These are phyloP conservation scores for Dalbergia oliveri DNA, from an alignment of 306 rosid species.

Conservation along the genomic window DNA sequence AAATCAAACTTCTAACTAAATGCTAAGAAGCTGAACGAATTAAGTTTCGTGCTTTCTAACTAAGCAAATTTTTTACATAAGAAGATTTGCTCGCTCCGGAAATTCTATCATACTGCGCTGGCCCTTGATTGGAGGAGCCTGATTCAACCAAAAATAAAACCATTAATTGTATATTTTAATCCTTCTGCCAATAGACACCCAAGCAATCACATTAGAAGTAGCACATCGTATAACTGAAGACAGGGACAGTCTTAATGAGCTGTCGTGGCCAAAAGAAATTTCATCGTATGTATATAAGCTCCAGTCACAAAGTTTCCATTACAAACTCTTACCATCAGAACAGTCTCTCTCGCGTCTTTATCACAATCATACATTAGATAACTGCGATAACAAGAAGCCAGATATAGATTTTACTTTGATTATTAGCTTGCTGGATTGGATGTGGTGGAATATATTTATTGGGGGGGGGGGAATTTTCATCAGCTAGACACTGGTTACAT, in stretches of 20 bases:
- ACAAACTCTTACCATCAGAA: background rate
- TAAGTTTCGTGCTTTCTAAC: too few species aligned
- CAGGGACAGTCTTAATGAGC: slow-evolving; percentile 1
- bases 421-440: background rate
- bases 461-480: background rate
- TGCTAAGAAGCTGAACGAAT: too few species aligned
- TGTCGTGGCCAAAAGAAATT: background rate
- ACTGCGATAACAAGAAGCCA: background rate
- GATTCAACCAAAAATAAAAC: background rate
- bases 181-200: background rate
- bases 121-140: background rate
- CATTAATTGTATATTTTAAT: background rate
- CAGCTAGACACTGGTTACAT: background rate
- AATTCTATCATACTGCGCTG: background rate
- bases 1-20: too few species aligned
- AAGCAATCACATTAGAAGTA: background rate
- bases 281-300: background rate
- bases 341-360: background rate
- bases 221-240: background rate
- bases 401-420: background rate
- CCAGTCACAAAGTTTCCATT: slow-evolving; percentile 4
- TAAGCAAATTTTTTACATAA: too few species aligned
- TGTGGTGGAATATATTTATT: too few species aligned
- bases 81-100: too few species aligned
- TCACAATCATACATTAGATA: background rate